Conservation (phyloP, 345 rosid genomes). For the Syzygium aqueum region DNA sequence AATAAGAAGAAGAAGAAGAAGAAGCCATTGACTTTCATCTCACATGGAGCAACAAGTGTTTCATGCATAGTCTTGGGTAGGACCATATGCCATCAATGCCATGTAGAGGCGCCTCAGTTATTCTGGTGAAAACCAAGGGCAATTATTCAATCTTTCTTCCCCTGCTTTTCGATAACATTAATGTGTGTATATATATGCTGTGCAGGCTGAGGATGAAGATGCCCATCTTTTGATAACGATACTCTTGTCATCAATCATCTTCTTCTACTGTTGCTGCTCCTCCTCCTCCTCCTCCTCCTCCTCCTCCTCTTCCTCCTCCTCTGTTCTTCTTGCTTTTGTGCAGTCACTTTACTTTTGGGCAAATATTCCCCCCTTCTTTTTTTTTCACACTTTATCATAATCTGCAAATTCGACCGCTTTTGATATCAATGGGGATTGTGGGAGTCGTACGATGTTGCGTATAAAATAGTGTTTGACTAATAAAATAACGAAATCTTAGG, state of each 20-base stretch:
- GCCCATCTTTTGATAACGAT: conserved; percentile 10
- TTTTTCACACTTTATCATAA: neutral
- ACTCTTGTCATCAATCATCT: neutral
- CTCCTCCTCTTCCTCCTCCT: neutral
- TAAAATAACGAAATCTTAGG: conserved; percentile 5
- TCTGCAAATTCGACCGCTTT: neutral
- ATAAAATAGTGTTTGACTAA: conserved; percentile 33
- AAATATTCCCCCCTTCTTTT: neutral
- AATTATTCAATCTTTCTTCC: neutral
- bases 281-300: neutral
- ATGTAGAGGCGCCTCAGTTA: neutral
- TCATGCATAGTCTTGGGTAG: neutral
- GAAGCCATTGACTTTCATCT: neutral
- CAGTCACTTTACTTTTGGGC: neutral
- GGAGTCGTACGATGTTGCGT: conserved; percentile 10
- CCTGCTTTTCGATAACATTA: neutral
- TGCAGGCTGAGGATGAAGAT: conserved; percentile 3
- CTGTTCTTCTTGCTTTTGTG: neutral
- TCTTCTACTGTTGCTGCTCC: neutral
- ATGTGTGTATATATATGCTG: neutral
- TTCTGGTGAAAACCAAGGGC: neutral
- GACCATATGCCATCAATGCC: neutral
- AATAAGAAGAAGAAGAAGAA: neutral
- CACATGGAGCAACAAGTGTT: neutral
- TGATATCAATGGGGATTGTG: neutral